A percentile compares a stretch with the other conserved stretches of the same genome.
These are phyloP conservation scores for Inosperma sp. DNA, from an alignment of 768 basidiomycete genomes.

Conservation along the genomic window DNA sequence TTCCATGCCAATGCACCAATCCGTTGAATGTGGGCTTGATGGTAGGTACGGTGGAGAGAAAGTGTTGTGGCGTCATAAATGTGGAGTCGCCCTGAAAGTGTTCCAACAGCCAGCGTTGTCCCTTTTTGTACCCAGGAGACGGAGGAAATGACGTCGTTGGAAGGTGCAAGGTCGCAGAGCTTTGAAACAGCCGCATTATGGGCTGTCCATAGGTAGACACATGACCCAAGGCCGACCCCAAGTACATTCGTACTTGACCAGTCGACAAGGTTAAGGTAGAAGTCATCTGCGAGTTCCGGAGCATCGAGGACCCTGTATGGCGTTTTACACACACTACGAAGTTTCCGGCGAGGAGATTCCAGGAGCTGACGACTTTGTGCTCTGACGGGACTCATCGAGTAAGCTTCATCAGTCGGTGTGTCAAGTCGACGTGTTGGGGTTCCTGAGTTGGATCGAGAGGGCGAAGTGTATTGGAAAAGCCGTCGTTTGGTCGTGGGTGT, in stretches of 20 bases:
- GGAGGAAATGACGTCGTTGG: conserved; percentile 63
- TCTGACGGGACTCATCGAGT: conserved; percentile 86
- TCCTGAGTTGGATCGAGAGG: conserved; percentile 52
- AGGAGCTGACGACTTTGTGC: conserved; percentile 78
- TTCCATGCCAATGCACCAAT: conserved; percentile 97
- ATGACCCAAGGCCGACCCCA: conserved; percentile 85
- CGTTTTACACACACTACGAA: conserved; percentile 85
- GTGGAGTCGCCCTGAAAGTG: conserved; percentile 80
- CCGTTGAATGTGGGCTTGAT: conserved; percentile 78
- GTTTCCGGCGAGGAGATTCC: conserved; percentile 75
- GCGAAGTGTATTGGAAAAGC: conserved; percentile 65
- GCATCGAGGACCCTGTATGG: conserved; percentile 97
- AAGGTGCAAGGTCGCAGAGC: conserved; percentile 73
- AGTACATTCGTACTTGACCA: conserved; percentile 96
- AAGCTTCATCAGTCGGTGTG: conserved; percentile 81
- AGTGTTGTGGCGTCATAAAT: conserved; percentile 89
- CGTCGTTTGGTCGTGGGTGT: conserved; percentile 49
- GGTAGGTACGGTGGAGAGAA: conserved; percentile 73
- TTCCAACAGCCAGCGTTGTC: conserved; percentile 88
- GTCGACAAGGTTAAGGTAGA: conserved; percentile 96
- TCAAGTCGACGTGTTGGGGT: conserved; percentile 65
- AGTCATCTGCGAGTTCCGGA: conserved; percentile 95
- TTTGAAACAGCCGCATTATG: conserved; percentile 90
- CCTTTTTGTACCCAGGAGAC: conserved; percentile 94
- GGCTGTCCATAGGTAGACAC: conserved; percentile 97